Conservation (phyloP, 2,329 filamentous ascomycete genomes). For the Coniella vitis region DNA sequence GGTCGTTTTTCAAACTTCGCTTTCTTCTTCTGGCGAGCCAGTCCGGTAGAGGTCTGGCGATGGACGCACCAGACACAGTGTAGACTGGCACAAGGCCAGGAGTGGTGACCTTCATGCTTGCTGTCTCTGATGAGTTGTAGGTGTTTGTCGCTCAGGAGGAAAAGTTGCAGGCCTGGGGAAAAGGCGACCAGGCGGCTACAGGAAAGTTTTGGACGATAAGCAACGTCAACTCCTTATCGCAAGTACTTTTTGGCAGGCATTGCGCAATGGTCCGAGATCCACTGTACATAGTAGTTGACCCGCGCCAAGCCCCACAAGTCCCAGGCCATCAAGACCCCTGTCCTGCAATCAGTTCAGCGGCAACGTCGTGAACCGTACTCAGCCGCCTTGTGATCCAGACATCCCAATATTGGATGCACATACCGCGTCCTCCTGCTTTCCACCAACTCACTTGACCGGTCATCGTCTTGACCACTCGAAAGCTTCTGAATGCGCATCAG, state of each 20-base stretch:
- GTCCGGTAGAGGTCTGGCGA: slow-evolving; percentile 81
- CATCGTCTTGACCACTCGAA: background rate
- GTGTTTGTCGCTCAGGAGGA: background rate
- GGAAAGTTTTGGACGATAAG: slow-evolving; percentile 11
- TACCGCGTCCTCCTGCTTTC: background rate
- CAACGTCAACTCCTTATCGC: slow-evolving; percentile 1
- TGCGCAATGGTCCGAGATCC: no score
- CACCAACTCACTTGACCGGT: background rate
- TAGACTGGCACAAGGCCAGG: slow-evolving; percentile 82
- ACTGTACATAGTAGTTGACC: background rate
- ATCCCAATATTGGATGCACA: background rate
- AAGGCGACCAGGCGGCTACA: background rate
- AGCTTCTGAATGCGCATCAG: no score
- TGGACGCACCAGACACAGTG: slow-evolving; percentile 87
- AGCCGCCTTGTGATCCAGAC: slow-evolving; percentile 2
- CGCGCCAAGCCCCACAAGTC: background rate
- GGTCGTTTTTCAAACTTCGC: slow-evolving; percentile 83
- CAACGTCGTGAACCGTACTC: slow-evolving; percentile 1
- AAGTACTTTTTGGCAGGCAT: no score
- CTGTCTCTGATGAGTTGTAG: no score
- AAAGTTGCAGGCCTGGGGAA: background rate
- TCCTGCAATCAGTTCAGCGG: background rate
- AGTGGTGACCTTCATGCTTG: slow-evolving; percentile 70
- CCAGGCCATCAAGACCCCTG: background rate
- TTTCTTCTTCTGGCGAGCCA: slow-evolving; percentile 91